Conservation (phyloP, 23 red algal genomes). For the Gracilaria caudata region DNA sequence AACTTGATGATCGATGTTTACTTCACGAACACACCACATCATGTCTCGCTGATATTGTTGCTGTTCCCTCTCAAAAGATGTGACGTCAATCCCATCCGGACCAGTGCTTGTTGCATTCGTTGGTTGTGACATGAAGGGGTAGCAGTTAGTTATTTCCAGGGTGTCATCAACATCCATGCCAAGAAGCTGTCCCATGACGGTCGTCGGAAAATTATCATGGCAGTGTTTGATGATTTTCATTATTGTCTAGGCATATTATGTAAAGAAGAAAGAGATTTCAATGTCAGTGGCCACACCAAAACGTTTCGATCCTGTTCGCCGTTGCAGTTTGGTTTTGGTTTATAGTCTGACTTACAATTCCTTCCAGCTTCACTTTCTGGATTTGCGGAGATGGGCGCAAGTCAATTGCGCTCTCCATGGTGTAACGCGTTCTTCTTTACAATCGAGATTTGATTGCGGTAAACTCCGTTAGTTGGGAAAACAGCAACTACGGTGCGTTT, state of each 20-base stretch:
- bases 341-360: slow-evolving; percentile 40
- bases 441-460: too few species aligned
- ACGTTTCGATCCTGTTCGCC: not conserved
- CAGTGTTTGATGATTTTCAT: slow-evolving; percentile 98
- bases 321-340: not conserved
- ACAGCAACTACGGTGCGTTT: too few species aligned
- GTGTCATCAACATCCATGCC: slow-evolving; percentile 89
- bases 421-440: not conserved
- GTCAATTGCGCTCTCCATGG: slow-evolving; percentile 46
- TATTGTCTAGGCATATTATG: slow-evolving; percentile 58
- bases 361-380: slow-evolving; percentile 62
- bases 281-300: not conserved
- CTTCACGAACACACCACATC: slow-evolving; percentile 97
- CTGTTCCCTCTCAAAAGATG: slow-evolving; percentile 70
- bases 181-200: slow-evolving; percentile 92
- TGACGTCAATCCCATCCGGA: slow-evolving; percentile 57
- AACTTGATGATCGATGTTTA: slow-evolving; percentile 91
- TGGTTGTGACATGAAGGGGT: slow-evolving; percentile 79
- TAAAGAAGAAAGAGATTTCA: not conserved
- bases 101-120: slow-evolving; percentile 19
- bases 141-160: slow-evolving; percentile 95
- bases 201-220: slow-evolving; percentile 83
- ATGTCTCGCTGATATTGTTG: slow-evolving; percentile 89
- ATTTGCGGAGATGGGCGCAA: slow-evolving; percentile 31
- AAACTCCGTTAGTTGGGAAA: too few species aligned